Evolutionary conservation across 768 basidiomycete species (phyloP), one percentile per base, ranked within the genome.

Genomic region (Trametes cubensis): DNA sequence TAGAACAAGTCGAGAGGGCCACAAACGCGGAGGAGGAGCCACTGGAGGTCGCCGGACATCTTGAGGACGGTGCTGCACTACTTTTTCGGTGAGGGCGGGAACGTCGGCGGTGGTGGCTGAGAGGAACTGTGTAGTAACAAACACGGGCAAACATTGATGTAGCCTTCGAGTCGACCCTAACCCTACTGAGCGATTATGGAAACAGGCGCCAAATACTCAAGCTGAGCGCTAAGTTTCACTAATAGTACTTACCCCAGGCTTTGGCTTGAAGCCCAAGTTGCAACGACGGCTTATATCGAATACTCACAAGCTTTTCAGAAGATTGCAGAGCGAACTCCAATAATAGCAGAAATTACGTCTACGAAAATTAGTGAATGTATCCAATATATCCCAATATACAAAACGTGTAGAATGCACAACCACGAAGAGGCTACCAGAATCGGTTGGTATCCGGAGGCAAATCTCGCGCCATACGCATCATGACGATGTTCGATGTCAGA

Each of bases 11-110:
- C 51, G n/a, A 23, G 4, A 41, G 38, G 11, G 55, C 20, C 47
- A 85, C 89, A 73, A 72, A 92, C 91, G 73, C 91, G 91, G 75
- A 92, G 78, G 64, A 96, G 88, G 75, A 94, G 88, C 94, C 94
- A 96, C 80, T 95, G 85, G 77, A 96, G 91, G 76, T 95, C 93
- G 81, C 79, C 73, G 71, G 92, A 92, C 92, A 94, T 94, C 74
- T 78, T 85, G 79, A 62, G 58, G 58, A 62, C 53, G 56, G 67
- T 69, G 66, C 66, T 68, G 62, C 60, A 63, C 65, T 62, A 56
- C 58, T 65, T 63, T 63, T 54, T 64, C 60, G 63, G 60, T 63
- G 61, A 61, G 67, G 61, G 62, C 66, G 58, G 64, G 65, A 68
- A 62, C 63, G 61, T 64, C 49, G 59, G 61, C 41, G 53, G 49